Evolutionary conservation across 2,329 filamentous ascomycete genomes (phyloP).

Genomic region (Chaetomium sp.): DNA sequence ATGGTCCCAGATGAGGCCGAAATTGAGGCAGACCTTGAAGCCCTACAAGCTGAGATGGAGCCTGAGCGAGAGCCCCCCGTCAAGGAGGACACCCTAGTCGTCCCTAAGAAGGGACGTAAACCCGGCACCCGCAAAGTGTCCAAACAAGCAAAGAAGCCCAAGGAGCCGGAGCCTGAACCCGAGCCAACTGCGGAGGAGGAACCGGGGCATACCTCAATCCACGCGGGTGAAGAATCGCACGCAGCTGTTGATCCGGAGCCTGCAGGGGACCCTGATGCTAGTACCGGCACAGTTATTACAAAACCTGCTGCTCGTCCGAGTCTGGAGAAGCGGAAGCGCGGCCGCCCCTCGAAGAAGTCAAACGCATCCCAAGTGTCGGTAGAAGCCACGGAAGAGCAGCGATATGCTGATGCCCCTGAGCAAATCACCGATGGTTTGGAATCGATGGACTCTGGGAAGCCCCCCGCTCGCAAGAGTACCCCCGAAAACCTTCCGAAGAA

Average conservation of each 20-base stretch:
- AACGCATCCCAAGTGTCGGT: slow-evolving; percentile 12
- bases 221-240: slow-evolving; percentile 2
- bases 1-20: slow-evolving; percentile 40
- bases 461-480: slow-evolving; percentile 4
- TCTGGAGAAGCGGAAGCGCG: slow-evolving; percentile 27
- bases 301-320: slow-evolving; percentile 11
- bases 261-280: slow-evolving; percentile 22
- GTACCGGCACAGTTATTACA: slow-evolving; percentile 23
- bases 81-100: slow-evolving; percentile 33
- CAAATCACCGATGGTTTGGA: slow-evolving; percentile 1
- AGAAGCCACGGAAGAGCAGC: slow-evolving; percentile 6
- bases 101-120: slow-evolving; percentile 51
- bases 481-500: slow-evolving; percentile 14
- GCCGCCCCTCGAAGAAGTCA: slow-evolving; percentile 30
- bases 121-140: slow-evolving; percentile 44
- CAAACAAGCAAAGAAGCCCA: slow-evolving; percentile 45
- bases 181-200: slow-evolving; percentile 21
- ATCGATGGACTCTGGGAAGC: slow-evolving; percentile 12
- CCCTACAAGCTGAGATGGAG: slow-evolving; percentile 45
- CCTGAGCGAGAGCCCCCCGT: slow-evolving; percentile 27
- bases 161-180: slow-evolving; percentile 25
- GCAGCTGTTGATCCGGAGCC: slow-evolving; percentile 10
- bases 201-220: background rate
- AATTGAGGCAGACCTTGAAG: slow-evolving; percentile 45
- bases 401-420: background rate